phyloP scores from a whole-genome alignment of 306 rosid genomes.

The Fragaria vesca region DNA sequence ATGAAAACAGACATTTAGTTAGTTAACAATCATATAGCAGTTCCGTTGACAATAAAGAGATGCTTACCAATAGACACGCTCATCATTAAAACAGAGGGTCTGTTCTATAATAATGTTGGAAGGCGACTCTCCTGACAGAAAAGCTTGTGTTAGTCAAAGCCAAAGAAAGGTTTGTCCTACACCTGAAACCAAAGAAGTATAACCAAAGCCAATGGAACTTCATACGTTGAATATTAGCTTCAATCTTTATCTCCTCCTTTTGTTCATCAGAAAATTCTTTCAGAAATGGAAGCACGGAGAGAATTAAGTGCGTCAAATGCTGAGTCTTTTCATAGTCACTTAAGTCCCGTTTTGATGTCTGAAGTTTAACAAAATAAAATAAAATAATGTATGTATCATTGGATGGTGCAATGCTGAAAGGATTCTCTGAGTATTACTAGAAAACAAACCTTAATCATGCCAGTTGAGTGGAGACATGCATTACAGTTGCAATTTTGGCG shows the following conservation, averaged over 20 bases:
- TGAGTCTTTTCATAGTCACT: conserved; percentile 43
- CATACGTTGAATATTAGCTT: conserved; percentile 65
- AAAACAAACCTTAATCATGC: conserved; percentile 56
- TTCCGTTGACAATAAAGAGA: conserved; percentile 18
- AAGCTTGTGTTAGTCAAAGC: conserved; percentile 10
- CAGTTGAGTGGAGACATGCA: conserved; percentile 60
- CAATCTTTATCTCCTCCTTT: conserved; percentile 55
- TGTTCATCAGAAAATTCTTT: conserved; percentile 65
- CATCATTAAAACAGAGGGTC: conserved; percentile 52
- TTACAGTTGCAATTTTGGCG: conserved; percentile 73
- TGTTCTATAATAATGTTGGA: conserved; percentile 45
- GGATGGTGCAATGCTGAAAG: conserved; percentile 17
- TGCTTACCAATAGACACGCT: conserved; percentile 75
- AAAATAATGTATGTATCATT: neutral
- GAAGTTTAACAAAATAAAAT: conserved; percentile 23
- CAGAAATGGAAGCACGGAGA: conserved; percentile 49
- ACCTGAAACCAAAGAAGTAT: conserved; percentile 25
- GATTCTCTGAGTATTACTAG: neutral
- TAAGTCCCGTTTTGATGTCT: conserved; percentile 57
- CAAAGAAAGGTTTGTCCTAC: neutral
- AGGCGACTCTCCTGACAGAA: conserved; percentile 44
- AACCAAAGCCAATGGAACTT: conserved; percentile 28
- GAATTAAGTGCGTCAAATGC: conserved; percentile 43
- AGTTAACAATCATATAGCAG: conserved; percentile 18
- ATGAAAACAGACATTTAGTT: conserved; percentile 8